Conservation (phyloP, 1,284 basidiomycete genomes). For the Cystobasidiaceae sp. region DNA sequence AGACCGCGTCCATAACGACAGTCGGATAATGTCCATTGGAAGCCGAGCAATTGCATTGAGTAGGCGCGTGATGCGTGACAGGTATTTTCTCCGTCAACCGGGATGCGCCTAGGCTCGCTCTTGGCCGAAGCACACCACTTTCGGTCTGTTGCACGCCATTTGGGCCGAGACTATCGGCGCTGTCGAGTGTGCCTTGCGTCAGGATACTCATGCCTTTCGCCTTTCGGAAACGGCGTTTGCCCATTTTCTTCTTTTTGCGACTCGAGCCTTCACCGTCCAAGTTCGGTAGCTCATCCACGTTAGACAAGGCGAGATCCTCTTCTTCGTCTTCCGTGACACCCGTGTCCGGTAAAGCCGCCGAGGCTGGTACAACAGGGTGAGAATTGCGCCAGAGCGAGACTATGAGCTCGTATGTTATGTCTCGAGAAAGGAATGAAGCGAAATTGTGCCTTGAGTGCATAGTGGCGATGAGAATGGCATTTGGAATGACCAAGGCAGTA, state of each 20-base stretch:
- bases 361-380: constrained; percentile 63
- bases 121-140: neutral
- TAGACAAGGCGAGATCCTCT: constrained; percentile 32
- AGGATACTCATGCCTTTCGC: neutral
- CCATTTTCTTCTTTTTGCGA: constrained; percentile 28
- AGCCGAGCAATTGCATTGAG: constrained; percentile 9
- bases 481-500: constrained; percentile 98
- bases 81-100: neutral
- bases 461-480: constrained; percentile 88
- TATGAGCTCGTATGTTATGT: constrained; percentile 93
- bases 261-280: constrained; percentile 20
- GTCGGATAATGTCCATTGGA: constrained; percentile 60
- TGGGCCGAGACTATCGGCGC: neutral
- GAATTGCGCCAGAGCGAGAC: constrained; percentile 92
- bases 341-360: constrained; percentile 44
- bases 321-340: constrained; percentile 40
- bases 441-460: constrained; percentile 78
- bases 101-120: neutral
- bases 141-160: neutral
- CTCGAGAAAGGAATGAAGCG: constrained; percentile 90
- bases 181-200: neutral
- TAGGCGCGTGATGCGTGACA: constrained; percentile 3
- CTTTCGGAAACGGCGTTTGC: constrained; percentile 10
- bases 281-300: neutral
- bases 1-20: constrained; percentile 65